phyloP scores from a whole-genome alignment of 257 asterid genomes.

The Primulina huaijiensis region DNA sequence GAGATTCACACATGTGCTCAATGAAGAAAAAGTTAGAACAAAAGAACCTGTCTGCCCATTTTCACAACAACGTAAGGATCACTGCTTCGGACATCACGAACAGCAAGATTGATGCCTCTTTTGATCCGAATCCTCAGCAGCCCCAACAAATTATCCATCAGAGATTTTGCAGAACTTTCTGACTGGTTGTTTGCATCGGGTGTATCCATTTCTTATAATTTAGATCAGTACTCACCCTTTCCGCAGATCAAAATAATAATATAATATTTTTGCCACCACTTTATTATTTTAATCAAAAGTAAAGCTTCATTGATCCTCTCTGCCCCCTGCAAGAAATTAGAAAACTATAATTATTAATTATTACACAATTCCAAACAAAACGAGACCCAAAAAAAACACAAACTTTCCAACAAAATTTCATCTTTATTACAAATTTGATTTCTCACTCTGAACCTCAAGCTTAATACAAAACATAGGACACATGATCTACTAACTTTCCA shows the following conservation, averaged over 20 bases:
- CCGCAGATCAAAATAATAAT: background rate
- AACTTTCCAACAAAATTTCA: background rate
- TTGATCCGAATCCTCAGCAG: constrained; percentile 63
- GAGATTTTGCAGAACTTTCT: constrained; percentile 13
- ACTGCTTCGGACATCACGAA: constrained; percentile 80
- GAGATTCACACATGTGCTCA: background rate
- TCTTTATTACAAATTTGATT: background rate
- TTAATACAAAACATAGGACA: background rate
- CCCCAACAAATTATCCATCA: constrained; percentile 62
- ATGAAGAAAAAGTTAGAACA: background rate
- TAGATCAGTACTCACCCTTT: background rate
- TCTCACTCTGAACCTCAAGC: background rate
- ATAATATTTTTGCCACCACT: background rate
- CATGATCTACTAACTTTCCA: background rate
- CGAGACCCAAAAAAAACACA: background rate
- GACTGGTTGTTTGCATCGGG: constrained; percentile 11
- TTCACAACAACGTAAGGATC: constrained; percentile 70
- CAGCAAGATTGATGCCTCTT: constrained; percentile 79
- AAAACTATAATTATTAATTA: background rate
- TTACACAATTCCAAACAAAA: background rate
- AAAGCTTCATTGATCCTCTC: constrained; percentile 7
- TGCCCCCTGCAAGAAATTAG: background rate
- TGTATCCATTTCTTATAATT: constrained; percentile 26
- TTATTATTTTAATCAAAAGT: constrained; percentile 5
- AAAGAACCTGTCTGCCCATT: constrained; percentile 52